Evolutionary conservation across 2,329 filamentous ascomycete species (phyloP).

Genomic region (Metarhizium rileyi): DNA sequence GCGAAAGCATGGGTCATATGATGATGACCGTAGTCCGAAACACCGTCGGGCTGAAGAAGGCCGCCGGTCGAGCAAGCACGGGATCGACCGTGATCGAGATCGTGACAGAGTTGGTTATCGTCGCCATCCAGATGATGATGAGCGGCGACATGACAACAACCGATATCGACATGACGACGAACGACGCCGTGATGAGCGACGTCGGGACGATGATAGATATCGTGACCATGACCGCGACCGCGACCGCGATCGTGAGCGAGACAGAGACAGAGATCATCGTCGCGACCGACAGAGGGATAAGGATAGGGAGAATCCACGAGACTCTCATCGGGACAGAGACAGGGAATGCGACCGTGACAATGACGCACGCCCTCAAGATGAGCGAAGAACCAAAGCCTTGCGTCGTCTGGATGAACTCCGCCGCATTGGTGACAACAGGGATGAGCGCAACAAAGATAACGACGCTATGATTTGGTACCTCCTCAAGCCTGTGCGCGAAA

Average conservation of each 20-base stretch:
- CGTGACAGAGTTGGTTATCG: slow-evolving; percentile 6
- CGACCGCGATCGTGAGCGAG: slow-evolving; percentile 11
- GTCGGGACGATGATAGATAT: slow-evolving; percentile 13
- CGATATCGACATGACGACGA: slow-evolving; percentile 25
- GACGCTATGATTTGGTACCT: slow-evolving; percentile 39
- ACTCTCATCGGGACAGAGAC: slow-evolving; percentile 14
- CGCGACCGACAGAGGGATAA: slow-evolving; percentile 13
- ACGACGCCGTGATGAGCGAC: slow-evolving; percentile 17
- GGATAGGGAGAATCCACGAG: slow-evolving; percentile 18
- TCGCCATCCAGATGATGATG: slow-evolving; percentile 16
- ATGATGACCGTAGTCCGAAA: slow-evolving; percentile 34
- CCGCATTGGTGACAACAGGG: slow-evolving; percentile 38
- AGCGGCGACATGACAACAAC: slow-evolving; percentile 21
- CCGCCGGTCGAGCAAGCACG: slow-evolving; percentile 27
- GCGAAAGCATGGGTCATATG: slow-evolving; percentile 47
- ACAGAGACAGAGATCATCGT: slow-evolving; percentile 13
- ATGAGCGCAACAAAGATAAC: slow-evolving; percentile 35
- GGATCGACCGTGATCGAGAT: slow-evolving; percentile 16
- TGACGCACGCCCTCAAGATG: slow-evolving; percentile 25
- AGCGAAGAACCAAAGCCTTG: slow-evolving; percentile 31
- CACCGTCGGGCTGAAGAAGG: slow-evolving; percentile 31
- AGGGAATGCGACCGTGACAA: slow-evolving; percentile 14
- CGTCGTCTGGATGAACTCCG: slow-evolving; percentile 33
- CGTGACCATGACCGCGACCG: slow-evolving; percentile 15
- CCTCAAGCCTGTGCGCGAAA: slow-evolving; percentile 49